Conservation (phyloP, 1,284 basidiomycete species). For the Rhodotorula sp. region DNA sequence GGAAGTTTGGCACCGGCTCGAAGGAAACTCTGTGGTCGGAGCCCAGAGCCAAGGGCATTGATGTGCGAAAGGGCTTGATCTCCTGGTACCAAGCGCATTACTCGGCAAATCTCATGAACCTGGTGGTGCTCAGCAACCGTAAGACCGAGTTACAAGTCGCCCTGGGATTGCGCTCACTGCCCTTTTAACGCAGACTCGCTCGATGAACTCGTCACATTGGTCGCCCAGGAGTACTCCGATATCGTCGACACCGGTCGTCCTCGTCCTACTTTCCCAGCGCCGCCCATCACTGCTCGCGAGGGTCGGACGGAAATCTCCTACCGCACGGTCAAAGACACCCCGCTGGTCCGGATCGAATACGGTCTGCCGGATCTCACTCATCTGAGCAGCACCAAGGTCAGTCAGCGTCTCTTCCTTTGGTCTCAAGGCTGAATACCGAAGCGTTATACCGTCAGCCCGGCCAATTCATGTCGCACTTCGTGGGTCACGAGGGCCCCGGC, state of each 20-base stretch:
- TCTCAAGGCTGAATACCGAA: neutral
- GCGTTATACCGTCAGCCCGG: constrained; percentile 56
- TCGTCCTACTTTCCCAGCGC: constrained; percentile 10
- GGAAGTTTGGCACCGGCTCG: constrained; percentile 65
- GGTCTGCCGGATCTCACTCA: constrained; percentile 63
- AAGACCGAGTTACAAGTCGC: constrained; percentile 31
- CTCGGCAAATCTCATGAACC: constrained; percentile 88
- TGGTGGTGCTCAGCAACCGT: constrained; percentile 90
- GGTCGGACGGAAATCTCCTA: constrained; percentile 66
- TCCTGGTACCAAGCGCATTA: constrained; percentile 94
- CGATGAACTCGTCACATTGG: constrained; percentile 69
- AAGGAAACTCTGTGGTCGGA: constrained; percentile 71
- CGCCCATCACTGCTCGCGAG: constrained; percentile 5
- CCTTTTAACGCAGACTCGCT: constrained; percentile 61
- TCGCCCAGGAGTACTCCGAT: constrained; percentile 71
- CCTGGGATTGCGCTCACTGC: constrained; percentile 3
- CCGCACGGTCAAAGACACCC: constrained; percentile 86
- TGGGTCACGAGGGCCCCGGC: constrained; percentile 93
- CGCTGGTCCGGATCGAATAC: constrained; percentile 81
- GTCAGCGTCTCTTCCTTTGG: neutral
- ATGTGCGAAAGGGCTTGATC: constrained; percentile 68
- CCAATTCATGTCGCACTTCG: constrained; percentile 74
- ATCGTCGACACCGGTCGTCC: constrained; percentile 64
- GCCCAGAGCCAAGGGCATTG: constrained; percentile 65
- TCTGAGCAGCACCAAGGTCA: constrained; percentile 55